These are phyloP conservation scores for Chlorella sp. DNA, from an alignment of 139 green algal genomes.

Conservation along the genomic window DNA sequence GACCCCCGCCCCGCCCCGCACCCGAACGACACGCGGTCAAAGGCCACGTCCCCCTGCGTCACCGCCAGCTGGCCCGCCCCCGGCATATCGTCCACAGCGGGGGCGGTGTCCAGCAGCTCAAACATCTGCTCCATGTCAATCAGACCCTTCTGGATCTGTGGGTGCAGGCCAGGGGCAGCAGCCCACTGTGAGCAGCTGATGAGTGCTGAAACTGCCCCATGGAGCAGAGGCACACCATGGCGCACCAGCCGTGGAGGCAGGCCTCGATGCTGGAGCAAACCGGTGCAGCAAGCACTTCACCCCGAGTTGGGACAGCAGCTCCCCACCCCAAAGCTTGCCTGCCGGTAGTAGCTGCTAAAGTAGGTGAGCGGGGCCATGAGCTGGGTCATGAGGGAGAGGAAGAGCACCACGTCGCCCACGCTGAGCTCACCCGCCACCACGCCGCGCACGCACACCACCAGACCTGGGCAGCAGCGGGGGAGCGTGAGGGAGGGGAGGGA, in stretches of 20 bases:
- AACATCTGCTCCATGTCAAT: conserved; percentile 90
- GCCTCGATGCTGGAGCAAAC: too few species aligned
- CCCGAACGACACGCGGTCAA: conserved; percentile 73
- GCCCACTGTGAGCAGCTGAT: too few species aligned
- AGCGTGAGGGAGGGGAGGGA: neutral
- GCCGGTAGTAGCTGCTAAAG: conserved; percentile 75
- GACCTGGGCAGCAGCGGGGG: conserved; percentile 26
- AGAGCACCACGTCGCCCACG: conserved; percentile 89
- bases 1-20: neutral
- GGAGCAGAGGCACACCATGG: too few species aligned
- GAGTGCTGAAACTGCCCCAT: too few species aligned
- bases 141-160: conserved; percentile 69
- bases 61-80: conserved; percentile 61
- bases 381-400: conserved; percentile 88
- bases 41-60: conserved; percentile 46
- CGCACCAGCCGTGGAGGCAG: too few species aligned
- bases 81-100: conserved; percentile 65
- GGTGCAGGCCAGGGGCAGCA: neutral
- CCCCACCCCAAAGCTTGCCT: neutral
- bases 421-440: conserved; percentile 66
- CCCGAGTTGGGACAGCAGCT: too few species aligned
- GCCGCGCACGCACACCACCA: conserved; percentile 70
- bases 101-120: conserved; percentile 62
- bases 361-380: conserved; percentile 90
- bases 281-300: too few species aligned